phyloP scores from a whole-genome alignment of 306 rosid genomes.

The Prunus fruticosa region DNA sequence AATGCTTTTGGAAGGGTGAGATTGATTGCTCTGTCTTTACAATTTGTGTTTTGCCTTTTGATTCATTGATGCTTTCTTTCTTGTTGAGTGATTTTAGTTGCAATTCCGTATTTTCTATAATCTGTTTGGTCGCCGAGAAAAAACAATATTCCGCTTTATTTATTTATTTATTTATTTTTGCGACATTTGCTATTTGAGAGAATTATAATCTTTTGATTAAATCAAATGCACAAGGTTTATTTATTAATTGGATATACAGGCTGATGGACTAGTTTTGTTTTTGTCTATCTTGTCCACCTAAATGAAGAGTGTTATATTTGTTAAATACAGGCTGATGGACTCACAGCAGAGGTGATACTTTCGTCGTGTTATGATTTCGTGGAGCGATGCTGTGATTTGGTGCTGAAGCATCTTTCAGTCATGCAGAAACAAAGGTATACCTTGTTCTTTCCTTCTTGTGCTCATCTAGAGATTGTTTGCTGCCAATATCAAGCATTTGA shows the following conservation, averaged over 20 bases:
- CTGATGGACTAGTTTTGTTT: not conserved
- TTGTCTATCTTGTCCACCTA: not conserved
- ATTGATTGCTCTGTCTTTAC: slow-evolving; percentile 1
- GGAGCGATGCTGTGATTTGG: slow-evolving; percentile 70
- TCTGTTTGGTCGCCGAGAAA: slow-evolving; percentile 13
- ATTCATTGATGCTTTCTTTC: not conserved
- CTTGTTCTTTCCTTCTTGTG: not conserved
- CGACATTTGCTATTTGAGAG: not conserved
- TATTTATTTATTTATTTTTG: not conserved
- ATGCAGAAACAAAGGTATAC: slow-evolving; percentile 75
- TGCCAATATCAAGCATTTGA: not conserved
- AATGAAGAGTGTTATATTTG: slow-evolving; percentile 26
- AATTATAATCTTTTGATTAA: not conserved
- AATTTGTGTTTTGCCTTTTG: slow-evolving; percentile 7
- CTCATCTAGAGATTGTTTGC: not conserved
- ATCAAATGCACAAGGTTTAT: not conserved
- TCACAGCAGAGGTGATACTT: slow-evolving; percentile 61
- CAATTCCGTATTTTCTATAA: slow-evolving; percentile 5
- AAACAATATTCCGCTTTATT: not conserved
- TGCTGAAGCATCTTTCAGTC: slow-evolving; percentile 64
- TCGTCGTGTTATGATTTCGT: slow-evolving; percentile 85
- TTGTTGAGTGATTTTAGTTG: not conserved
- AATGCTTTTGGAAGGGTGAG: slow-evolving; percentile 85
- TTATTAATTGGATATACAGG: not conserved
- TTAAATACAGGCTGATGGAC: slow-evolving; percentile 85